These are phyloP conservation scores for Melampsora larici-populina DNA, from an alignment of 1,284 basidiomycete genomes.

Conservation along the genomic window DNA sequence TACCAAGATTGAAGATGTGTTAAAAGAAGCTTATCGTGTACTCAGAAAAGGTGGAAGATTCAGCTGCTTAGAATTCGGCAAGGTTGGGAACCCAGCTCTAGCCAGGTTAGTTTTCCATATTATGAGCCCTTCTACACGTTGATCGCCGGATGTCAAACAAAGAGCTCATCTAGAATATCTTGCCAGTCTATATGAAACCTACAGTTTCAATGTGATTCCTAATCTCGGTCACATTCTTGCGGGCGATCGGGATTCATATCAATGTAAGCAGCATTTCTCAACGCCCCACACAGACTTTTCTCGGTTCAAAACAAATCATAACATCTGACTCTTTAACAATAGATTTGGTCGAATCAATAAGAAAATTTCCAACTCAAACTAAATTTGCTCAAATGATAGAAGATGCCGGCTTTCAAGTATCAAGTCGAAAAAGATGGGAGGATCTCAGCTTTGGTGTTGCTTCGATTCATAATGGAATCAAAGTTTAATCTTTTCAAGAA, in stretches of 20 bases:
- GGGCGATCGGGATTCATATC: conserved; percentile 89
- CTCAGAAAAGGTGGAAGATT: conserved; percentile 95
- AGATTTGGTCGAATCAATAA: conserved; percentile 96
- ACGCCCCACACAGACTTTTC: neutral
- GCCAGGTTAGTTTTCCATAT: conserved; percentile 64
- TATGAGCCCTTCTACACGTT: neutral
- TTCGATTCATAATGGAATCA: conserved; percentile 51
- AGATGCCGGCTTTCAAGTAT: conserved; percentile 54
- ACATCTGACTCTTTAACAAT: neutral
- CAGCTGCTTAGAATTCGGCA: conserved; percentile 94
- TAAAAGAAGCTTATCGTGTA: conserved; percentile 86
- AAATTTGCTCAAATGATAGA: conserved; percentile 79
- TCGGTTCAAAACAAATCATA: neutral
- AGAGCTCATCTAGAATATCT: conserved; percentile 5
- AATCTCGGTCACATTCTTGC: conserved; percentile 92
- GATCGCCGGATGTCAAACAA: neutral
- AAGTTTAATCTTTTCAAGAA: conserved; percentile 44
- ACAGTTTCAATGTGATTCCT: conserved; percentile 94
- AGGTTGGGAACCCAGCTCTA: conserved; percentile 82
- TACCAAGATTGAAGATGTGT: conserved; percentile 83
- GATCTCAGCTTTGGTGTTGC: conserved; percentile 52
- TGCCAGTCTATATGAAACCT: conserved; percentile 84
- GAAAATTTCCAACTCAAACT: conserved; percentile 83
- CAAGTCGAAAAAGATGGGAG: conserved; percentile 48
- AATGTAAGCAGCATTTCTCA: conserved; percentile 53